Evolutionary conservation across 2,329 filamentous ascomycete species (phyloP).

Genomic region (Aspergillus ustus): DNA sequence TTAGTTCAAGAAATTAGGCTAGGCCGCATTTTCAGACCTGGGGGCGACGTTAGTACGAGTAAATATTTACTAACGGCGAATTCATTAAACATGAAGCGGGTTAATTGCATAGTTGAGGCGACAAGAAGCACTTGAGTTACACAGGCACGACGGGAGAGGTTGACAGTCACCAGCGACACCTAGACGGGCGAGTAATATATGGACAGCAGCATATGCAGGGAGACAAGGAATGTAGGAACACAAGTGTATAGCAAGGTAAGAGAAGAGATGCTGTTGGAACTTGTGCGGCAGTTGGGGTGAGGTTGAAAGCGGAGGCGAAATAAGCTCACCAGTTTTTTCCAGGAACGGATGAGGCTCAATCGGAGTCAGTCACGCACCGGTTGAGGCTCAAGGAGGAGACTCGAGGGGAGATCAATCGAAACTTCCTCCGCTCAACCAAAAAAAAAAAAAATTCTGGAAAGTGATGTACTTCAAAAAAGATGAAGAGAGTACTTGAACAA

Average conservation of each 20-base stretch:
- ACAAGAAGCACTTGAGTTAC: not conserved
- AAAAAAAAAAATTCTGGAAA: conserved; percentile 1
- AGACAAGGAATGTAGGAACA: not conserved
- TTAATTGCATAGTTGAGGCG: not conserved
- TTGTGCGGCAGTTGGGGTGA: not conserved
- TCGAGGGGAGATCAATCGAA: conserved; percentile 11
- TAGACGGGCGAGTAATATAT: not conserved
- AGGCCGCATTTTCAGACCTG: not conserved
- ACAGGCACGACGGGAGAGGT: not conserved
- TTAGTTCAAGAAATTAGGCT: conserved; percentile 15
- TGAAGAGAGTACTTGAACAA: conserved; percentile 6
- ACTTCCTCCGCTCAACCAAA: conserved; percentile 10
- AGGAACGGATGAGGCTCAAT: conserved; percentile 28
- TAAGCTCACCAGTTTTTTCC: conserved; percentile 25
- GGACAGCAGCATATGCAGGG: not conserved
- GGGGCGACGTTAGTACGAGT: conserved; percentile 2
- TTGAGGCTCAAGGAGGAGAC: conserved; percentile 19
- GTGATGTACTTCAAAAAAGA: not conserved
- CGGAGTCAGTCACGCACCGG: conserved; percentile 24
- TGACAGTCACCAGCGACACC: not conserved
- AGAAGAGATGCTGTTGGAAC: not conserved
- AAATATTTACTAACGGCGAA: not conserved
- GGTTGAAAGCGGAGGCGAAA: conserved; percentile 14
- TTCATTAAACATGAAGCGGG: not conserved
- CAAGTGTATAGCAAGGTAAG: not conserved